A percentile compares a stretch with the other conserved stretches of the same genome.
These are phyloP conservation scores for Puccinia polysora DNA, from an alignment of 1,284 basidiomycete species.

Conservation along the genomic window DNA sequence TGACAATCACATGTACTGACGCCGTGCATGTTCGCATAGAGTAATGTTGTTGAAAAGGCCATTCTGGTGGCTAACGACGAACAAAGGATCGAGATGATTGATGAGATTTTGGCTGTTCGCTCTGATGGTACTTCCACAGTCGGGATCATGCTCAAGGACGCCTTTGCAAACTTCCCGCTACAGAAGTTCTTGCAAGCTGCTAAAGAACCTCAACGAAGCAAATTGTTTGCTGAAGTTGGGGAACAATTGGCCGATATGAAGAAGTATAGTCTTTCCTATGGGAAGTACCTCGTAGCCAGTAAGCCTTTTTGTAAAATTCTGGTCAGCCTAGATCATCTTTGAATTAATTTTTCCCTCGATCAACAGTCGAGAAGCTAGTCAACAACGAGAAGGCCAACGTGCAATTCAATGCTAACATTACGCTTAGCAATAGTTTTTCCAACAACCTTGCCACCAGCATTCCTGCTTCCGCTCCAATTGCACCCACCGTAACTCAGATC, in stretches of 20 bases:
- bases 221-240: constrained; percentile 62
- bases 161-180: constrained; percentile 63
- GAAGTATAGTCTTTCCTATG: constrained; percentile 55
- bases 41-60: constrained; percentile 90
- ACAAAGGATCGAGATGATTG: constrained; percentile 66
- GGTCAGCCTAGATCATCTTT: neutral
- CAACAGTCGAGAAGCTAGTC: constrained; percentile 38
- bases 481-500: constrained; percentile 11
- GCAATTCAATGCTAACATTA: constrained; percentile 29
- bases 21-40: constrained; percentile 64
- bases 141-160: constrained; percentile 80
- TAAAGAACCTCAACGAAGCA: constrained; percentile 59
- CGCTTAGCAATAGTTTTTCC: constrained; percentile 29
- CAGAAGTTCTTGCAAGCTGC: constrained; percentile 52
- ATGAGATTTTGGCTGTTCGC: constrained; percentile 70
- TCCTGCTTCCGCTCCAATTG: constrained; percentile 12
- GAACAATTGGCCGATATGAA: constrained; percentile 68
- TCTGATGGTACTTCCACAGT: constrained; percentile 64
- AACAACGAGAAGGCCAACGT: constrained; percentile 38
- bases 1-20: neutral
- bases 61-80: constrained; percentile 65
- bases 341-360: neutral
- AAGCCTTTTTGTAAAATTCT: neutral
- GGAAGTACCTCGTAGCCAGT: constrained; percentile 43
- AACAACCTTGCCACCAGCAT: constrained; percentile 2